Evolutionary conservation across 2,329 filamentous ascomycete genomes (phyloP), one percentile per base, ranked within the genome.

Genomic region (Epichloe gansuensis): DNA sequence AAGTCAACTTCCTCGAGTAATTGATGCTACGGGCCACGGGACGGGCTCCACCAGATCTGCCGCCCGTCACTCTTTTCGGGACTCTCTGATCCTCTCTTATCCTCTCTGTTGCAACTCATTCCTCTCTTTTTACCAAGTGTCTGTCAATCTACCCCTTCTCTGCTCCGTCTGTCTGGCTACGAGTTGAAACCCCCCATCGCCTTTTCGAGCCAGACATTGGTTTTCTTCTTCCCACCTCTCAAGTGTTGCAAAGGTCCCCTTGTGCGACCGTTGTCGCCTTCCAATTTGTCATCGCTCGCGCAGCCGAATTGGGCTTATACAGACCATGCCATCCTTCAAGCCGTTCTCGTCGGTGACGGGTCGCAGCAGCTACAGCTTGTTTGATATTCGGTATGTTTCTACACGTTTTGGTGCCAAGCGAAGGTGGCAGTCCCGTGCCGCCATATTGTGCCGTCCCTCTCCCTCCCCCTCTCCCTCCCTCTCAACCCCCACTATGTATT

Each of bases 241-340:
- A 27, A 49, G 27, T 41, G 25, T 43, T 41, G 31, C 25, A 7
- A 35, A 13, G 25, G 15, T 13, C 46, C n/a, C 17, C 34, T 38
- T 36, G 4, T 21, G 36, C 51, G 51, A 31, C 36, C 34, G 25
- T 53, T 17, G 46, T 41, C 51, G 43, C 43, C 12, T 43, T 47
- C 36, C 31, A 13, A 38, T 36, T 36, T 27, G 15, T 23, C 41
- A 23, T 50, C 40, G 31, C 34, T 31, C 6, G 41, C 41, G 7
- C 31, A 35, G 47, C 44, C 31, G 15, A 8, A 48, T 11, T 42
- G 15, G 45, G 23, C 47, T 44, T 8, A 52, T 8, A 52, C 35
- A 46, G 38, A 70, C 62, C 59, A 80, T 80, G 76, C 75, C 74
- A 54, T 76, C 73, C 27, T 77, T 80, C 57, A 79, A 78, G 52